These are phyloP conservation scores for Vitis rupestris DNA, from an alignment of 164 flowering plant genomes.

Conservation along the genomic window DNA sequence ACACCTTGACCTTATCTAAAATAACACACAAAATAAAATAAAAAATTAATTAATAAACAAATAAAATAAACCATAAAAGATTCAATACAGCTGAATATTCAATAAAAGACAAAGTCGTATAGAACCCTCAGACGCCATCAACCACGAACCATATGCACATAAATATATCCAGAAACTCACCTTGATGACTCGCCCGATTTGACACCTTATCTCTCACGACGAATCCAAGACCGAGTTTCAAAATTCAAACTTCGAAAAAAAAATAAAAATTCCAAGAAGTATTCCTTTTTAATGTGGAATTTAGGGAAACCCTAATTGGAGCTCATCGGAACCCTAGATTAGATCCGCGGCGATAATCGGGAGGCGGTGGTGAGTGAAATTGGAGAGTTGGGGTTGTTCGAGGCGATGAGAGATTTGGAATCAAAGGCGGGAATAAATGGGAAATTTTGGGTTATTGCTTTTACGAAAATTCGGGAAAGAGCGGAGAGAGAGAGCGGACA, in stretches of 20 bases:
- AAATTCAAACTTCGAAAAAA: too few relatives aligned
- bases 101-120: constrained; percentile 1
- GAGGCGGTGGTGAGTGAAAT: background rate
- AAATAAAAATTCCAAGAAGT: background rate
- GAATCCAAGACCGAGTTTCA: background rate
- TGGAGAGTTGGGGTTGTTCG: background rate
- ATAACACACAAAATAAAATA: background rate
- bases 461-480: too few relatives aligned
- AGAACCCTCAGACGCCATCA: constrained; percentile 6
- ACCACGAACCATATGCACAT: background rate
- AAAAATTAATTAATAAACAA: background rate
- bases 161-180: too few relatives aligned
- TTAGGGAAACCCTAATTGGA: background rate
- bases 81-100: background rate
- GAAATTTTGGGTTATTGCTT: too few relatives aligned
- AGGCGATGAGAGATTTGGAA: too few relatives aligned
- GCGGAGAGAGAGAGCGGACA: too few relatives aligned
- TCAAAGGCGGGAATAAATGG: too few relatives aligned
- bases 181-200: background rate
- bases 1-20: constrained; percentile 24
- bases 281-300: background rate
- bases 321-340: background rate
- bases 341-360: too few relatives aligned
- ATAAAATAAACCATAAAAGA: background rate
- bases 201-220: background rate